A percentile compares a stretch with the other conserved stretches of the same genome.
Evolutionary conservation across 176 grass and related monocot genomes (phyloP).

Genomic region (Zea luxurians): DNA sequence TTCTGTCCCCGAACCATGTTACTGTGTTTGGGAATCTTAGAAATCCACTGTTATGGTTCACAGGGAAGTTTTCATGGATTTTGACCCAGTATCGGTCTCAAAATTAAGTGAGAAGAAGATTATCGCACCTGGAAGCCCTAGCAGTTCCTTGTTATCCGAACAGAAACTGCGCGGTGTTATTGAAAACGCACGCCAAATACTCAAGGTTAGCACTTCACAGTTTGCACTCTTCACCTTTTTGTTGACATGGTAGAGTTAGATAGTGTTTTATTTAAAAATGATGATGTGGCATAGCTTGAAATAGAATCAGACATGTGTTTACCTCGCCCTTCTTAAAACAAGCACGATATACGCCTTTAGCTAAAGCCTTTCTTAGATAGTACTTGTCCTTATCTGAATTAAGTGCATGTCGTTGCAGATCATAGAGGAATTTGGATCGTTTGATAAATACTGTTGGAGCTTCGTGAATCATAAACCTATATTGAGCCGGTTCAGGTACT

Average conservation of each 20-base stretch:
- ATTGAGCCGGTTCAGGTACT: conserved; percentile 79
- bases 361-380: neutral
- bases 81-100: conserved; percentile 69
- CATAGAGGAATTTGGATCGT: conserved; percentile 80
- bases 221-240: neutral
- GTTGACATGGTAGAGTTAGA: neutral
- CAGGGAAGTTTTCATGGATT: conserved; percentile 98
- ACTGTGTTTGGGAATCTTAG: conserved; percentile 1
- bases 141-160: conserved; percentile 75
- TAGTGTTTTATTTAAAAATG: conserved; percentile 9
- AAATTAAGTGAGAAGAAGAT: conserved; percentile 93
- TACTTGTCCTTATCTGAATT: conserved; percentile 4
- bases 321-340: neutral
- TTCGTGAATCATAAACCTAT: conserved; percentile 87
- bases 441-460: conserved; percentile 91
- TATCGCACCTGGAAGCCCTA: conserved; percentile 64
- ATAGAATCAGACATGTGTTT: neutral
- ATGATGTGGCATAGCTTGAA: neutral
- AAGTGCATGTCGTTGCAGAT: conserved; percentile 41
- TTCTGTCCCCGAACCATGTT: conserved; percentile 25
- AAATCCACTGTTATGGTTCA: conserved; percentile 25
- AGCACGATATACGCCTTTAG: conserved; percentile 3
- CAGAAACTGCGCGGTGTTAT: conserved; percentile 78
- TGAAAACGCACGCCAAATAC: conserved; percentile 83
- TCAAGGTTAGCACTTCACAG: conserved; percentile 57